Evolutionary conservation across 441 rosid genomes (phyloP), one percentile per base, ranked within the genome.

Genomic region (Rhodomyrtus psidioides): DNA sequence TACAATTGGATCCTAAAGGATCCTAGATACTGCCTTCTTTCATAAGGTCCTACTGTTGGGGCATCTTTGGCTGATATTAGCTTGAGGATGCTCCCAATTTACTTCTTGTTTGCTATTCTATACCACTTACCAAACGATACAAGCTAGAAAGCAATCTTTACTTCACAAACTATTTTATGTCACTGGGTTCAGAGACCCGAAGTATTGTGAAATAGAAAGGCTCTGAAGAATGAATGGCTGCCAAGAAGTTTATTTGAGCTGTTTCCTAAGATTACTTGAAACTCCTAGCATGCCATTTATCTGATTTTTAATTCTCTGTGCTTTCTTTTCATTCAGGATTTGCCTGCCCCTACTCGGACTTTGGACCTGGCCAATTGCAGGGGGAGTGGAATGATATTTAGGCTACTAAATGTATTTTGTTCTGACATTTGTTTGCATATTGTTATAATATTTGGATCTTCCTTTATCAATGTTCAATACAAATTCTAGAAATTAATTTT

Each of bases 361-460:
- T 87, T 96, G 88, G 99, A 96, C 89, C 89, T 96, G 91, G 97
- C 99, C 87, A n/a, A n/a, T n/a, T n/a, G n/a, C n/a, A n/a, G n/a
- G n/a, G n/a, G n/a, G n/a, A n/a, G n/a, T n/a, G n/a, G n/a, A n/a
- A n/a, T n/a, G n/a, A n/a, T n/a, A n/a, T n/a, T n/a, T n/a, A n/a
- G n/a, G n/a, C n/a, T n/a, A n/a, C n/a, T n/a, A n/a, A n/a, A n/a
- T n/a, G n/a, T n/a, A n/a, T n/a, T n/a, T n/a, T n/a, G n/a, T n/a
- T n/a, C n/a, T n/a, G n/a, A n/a, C n/a, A n/a, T n/a, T n/a, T n/a
- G n/a, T n/a, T n/a, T n/a, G n/a, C n/a, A n/a, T n/a, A n/a, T n/a
- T n/a, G n/a, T n/a, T n/a, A n/a, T n/a, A n/a, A n/a, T n/a, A n/a
- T n/a, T n/a, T n/a, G n/a, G n/a, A n/a, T n/a, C n/a, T n/a, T n/a